Percentiles rank a stretch among this genome's conserved stretches.
These are phyloP conservation scores for Raffaelea albimanens DNA, from an alignment of 2,329 filamentous ascomycete genomes.

Conservation along the genomic window DNA sequence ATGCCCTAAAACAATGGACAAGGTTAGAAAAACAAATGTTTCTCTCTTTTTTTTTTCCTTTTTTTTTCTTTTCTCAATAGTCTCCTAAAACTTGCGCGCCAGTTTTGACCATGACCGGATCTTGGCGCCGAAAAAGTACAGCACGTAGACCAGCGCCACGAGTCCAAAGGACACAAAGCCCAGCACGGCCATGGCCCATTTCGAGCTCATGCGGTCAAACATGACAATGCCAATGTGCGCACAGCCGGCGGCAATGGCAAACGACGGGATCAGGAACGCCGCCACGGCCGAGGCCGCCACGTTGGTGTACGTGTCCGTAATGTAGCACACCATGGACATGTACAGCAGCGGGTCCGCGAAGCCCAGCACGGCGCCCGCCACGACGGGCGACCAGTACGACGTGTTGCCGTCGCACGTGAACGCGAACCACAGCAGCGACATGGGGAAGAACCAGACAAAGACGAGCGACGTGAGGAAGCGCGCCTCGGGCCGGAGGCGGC, in stretches of 20 bases:
- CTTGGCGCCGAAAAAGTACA: conserved; percentile 5
- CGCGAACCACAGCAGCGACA: conserved; percentile 8
- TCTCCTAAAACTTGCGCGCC: conserved; percentile 2
- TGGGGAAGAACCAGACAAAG: conserved; percentile 6
- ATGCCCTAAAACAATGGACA: too few relatives aligned
- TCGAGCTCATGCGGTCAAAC: conserved; percentile 7
- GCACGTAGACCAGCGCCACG: conserved; percentile 6
- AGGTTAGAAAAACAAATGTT: too few relatives aligned
- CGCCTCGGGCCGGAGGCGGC: conserved; percentile 4
- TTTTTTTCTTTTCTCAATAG: too few relatives aligned
- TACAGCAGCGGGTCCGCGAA: conserved; percentile 8
- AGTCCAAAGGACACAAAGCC: conserved; percentile 8
- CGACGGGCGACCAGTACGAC: conserved; percentile 7
- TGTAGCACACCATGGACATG: conserved; percentile 7
- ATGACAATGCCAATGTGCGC: conserved; percentile 8
- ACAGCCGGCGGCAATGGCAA: conserved; percentile 4
- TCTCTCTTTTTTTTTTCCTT: too few relatives aligned
- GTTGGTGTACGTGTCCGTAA: conserved; percentile 5
- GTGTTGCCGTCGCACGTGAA: conserved; percentile 6
- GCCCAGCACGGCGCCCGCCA: conserved; percentile 7
- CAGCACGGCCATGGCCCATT: conserved; percentile 7
- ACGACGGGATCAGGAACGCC: conserved; percentile 6
- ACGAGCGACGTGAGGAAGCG: conserved; percentile 7
- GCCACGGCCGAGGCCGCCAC: conserved; percentile 7
- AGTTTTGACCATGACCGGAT: conserved; percentile 6